Evolutionary conservation across 192 early-diverging fungal genomes (phyloP), one percentile per base, ranked within the genome.

Genomic region (Dispira parvispora): DNA sequence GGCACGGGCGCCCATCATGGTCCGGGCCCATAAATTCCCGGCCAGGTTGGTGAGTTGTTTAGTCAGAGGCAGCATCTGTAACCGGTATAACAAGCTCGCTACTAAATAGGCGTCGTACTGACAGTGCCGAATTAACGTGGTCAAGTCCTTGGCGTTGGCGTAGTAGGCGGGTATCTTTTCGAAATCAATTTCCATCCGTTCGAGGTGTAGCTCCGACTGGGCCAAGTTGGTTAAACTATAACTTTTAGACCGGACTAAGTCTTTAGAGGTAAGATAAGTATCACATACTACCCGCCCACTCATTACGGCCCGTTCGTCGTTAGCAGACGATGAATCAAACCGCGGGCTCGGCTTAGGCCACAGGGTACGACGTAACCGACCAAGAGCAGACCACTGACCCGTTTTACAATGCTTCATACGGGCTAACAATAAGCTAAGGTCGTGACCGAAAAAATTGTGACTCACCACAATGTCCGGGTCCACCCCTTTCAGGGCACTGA

Each of bases 391-490:
- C 97, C 97, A 99, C 42, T 83, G 74, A 44, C 81, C 78, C 10
- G 80, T 80, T 8, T 82, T 84, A 27, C 82, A 75, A n/a, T 70
- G 77, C 62, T 90, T 91, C 88, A 98, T 89, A 26, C 97, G 88
- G 67, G 94, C 89, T 52, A 98, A 71, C 2, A 99, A 73, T 11
- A 98, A 85, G 64, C 93, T 92, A 38, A 99, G 75, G 67, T 91
- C 90, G 67, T 96, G 94, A 13, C 93, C 94, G 62, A 90, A 79
- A 75, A 99, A 91, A 64, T 97, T 97, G 77, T 99, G 97, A 18
- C 94, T 91, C 11, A 94, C 87, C 62, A 99, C 72, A 0, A 99
- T 75, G 73, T 99, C 97, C 0, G 97, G 94, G 63, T 99, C 97
- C 12, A 69, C 42, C 21, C 70, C 69, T 46, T 90, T 80, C 45